These are phyloP conservation scores for Acidiella bohemica DNA, from an alignment of 495 filamentous ascomycete species.

Conservation along the genomic window DNA sequence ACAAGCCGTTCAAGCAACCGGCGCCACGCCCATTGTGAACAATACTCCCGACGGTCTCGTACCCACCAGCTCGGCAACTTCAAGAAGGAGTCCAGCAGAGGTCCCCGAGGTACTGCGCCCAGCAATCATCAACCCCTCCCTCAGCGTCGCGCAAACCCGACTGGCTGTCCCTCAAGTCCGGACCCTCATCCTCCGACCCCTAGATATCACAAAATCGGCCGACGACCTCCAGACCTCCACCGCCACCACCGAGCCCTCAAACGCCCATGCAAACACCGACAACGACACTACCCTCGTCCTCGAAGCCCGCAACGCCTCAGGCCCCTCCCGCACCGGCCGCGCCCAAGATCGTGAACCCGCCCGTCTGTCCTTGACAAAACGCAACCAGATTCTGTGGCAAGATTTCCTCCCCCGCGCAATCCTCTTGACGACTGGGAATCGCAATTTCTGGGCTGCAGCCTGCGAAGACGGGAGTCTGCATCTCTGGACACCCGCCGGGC, in stretches of 20 bases:
- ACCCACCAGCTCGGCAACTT: slow-evolving; percentile 17
- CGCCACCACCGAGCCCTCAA: slow-evolving; percentile 35
- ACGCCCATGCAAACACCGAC: too few relatives aligned
- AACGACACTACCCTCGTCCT: slow-evolving; percentile 41
- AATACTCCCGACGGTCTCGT: slow-evolving; percentile 73
- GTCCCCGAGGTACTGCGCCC: slow-evolving; percentile 75
- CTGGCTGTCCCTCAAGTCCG: slow-evolving; percentile 82
- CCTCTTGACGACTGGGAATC: slow-evolving; percentile 79
- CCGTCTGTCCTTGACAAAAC: slow-evolving; percentile 62
- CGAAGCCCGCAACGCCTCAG: slow-evolving; percentile 58
- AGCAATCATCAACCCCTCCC: slow-evolving; percentile 66
- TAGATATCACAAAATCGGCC: slow-evolving; percentile 36
- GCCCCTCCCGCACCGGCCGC: slow-evolving; percentile 42
- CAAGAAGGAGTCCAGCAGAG: slow-evolving; percentile 8
- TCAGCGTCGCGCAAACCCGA: slow-evolving; percentile 71
- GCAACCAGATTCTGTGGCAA: slow-evolving; percentile 90
- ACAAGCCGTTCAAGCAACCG: slow-evolving; percentile 23
- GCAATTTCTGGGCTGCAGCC: slow-evolving; percentile 77
- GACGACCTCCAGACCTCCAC: slow-evolving; percentile 35
- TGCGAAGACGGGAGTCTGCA: slow-evolving; percentile 92
- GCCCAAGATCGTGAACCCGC: slow-evolving; percentile 60
- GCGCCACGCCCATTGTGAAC: slow-evolving; percentile 57
- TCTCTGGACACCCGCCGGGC: slow-evolving; percentile 88
- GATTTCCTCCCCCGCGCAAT: slow-evolving; percentile 78
- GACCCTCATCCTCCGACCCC: slow-evolving; percentile 55